Conservation (phyloP, 2,329 filamentous ascomycete species). For the Fusarium poae region DNA sequence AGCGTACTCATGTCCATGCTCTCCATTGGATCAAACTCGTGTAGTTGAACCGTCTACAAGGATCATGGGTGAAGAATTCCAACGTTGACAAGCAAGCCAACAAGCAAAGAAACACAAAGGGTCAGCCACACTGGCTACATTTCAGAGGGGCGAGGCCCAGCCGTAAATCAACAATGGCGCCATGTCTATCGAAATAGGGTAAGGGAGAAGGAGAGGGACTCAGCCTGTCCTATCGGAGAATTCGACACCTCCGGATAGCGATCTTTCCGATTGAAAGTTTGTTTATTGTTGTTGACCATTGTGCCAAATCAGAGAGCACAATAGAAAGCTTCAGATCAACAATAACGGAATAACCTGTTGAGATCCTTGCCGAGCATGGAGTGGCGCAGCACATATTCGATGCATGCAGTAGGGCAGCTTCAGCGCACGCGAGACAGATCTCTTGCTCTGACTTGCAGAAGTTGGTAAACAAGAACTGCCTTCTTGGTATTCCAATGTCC, state of each 20-base stretch:
- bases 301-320: constrained; percentile 25
- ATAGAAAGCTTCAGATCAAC: not conserved
- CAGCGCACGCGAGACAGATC: constrained; percentile 8
- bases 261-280: constrained; percentile 38
- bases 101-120: constrained; percentile 3
- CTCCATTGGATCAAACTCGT: constrained; percentile 22
- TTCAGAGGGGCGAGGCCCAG: constrained; percentile 31
- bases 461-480: constrained; percentile 17
- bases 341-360: constrained; percentile 25
- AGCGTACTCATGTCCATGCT: constrained; percentile 15
- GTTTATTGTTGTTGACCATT: constrained; percentile 35
- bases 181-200: constrained; percentile 12
- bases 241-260: constrained; percentile 37
- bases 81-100: constrained; percentile 13
- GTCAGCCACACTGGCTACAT: constrained; percentile 27
- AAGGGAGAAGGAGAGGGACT: constrained; percentile 8
- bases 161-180: constrained; percentile 33
- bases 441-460: constrained; percentile 21
- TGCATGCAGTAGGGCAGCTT: constrained; percentile 17
- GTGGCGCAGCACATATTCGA: constrained; percentile 36
- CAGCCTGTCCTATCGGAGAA: constrained; percentile 41
- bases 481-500: constrained; percentile 1
- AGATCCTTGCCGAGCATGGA: constrained; percentile 20
- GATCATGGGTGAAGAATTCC: constrained; percentile 30
- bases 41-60: constrained; percentile 9